phyloP scores from a whole-genome alignment of 1,139 yeast genomes.

The Kluyveromyces sp. region DNA sequence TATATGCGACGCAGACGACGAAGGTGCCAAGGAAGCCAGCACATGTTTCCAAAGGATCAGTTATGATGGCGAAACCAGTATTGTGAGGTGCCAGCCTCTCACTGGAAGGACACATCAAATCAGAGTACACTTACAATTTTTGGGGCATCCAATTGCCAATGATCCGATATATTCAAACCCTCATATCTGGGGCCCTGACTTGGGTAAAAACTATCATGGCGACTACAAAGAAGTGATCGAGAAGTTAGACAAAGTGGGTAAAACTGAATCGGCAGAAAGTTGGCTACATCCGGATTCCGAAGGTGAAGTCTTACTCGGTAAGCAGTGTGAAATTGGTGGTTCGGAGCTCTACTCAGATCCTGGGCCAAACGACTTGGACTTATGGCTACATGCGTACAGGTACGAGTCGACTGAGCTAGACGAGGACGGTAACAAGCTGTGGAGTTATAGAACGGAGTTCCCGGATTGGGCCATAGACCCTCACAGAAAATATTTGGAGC shows the following conservation, averaged over 20 bases:
- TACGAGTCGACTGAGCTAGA: conserved; percentile 50
- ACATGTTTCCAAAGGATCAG: conserved; percentile 39
- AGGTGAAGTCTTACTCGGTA: conserved; percentile 59
- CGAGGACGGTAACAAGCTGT: conserved; percentile 32
- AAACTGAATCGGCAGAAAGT: conserved; percentile 56
- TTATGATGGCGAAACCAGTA: conserved; percentile 47
- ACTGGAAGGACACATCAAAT: conserved; percentile 97
- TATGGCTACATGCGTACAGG: conserved; percentile 86
- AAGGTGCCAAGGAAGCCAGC: conserved; percentile 56
- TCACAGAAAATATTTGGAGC: conserved; percentile 45
- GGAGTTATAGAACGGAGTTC: conserved; percentile 73
- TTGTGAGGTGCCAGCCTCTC: conserved; percentile 75
- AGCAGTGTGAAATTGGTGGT: conserved; percentile 58
- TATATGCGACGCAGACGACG: conserved; percentile 41
- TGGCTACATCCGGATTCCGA: conserved; percentile 49
- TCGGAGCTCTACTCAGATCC: conserved; percentile 83
- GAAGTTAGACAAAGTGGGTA: conserved; percentile 59
- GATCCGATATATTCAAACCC: conserved; percentile 83
- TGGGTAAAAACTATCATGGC: conserved; percentile 56
- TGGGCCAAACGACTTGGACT: conserved; percentile 71
- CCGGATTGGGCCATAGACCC: conserved; percentile 82
- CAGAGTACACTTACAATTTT: conserved; percentile 78
- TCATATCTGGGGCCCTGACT: conserved; percentile 64
- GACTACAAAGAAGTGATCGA: conserved; percentile 41
- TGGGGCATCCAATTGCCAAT: conserved; percentile 89